Evolutionary conservation across 176 grass and related monocot species (phyloP).

Genomic region (Ananas comosus): DNA sequence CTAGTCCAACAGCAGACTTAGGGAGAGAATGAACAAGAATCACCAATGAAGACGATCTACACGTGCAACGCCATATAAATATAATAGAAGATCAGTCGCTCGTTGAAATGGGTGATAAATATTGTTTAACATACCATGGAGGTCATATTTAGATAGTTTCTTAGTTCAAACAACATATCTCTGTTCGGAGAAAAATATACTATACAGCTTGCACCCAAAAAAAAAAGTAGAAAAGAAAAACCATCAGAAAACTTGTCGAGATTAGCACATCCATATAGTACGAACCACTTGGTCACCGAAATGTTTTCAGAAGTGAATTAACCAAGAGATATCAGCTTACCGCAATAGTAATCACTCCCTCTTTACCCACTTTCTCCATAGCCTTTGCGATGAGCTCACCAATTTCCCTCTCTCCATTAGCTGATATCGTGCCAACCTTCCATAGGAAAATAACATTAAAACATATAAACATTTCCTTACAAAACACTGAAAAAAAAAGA

Average conservation of each 20-base stretch:
- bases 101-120: too few species aligned
- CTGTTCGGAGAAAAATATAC: not conserved
- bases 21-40: not conserved
- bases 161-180: too few species aligned
- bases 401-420: conserved; percentile 97
- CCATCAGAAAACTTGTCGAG: not conserved
- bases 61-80: too few species aligned
- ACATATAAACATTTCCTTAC: not conserved
- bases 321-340: conserved; percentile 36
- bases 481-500: not conserved
- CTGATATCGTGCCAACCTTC: conserved; percentile 97
- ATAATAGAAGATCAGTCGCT: too few species aligned
- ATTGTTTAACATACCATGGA: too few species aligned
- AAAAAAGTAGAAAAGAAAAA: not conserved
- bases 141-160: too few species aligned
- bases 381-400: conserved; percentile 96
- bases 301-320: not conserved
- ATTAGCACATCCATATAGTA: not conserved
- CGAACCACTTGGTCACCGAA: not conserved
- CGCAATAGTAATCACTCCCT: conserved; percentile 90
- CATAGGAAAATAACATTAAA: conserved; percentile 9
- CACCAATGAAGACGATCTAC: not conserved
- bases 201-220: not conserved
- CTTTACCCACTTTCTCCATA: conserved; percentile 99
- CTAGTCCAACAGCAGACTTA: not conserved